These are phyloP conservation scores for Penicillium crustosum DNA, from an alignment of 2,329 filamentous ascomycete genomes.

Conservation along the genomic window DNA sequence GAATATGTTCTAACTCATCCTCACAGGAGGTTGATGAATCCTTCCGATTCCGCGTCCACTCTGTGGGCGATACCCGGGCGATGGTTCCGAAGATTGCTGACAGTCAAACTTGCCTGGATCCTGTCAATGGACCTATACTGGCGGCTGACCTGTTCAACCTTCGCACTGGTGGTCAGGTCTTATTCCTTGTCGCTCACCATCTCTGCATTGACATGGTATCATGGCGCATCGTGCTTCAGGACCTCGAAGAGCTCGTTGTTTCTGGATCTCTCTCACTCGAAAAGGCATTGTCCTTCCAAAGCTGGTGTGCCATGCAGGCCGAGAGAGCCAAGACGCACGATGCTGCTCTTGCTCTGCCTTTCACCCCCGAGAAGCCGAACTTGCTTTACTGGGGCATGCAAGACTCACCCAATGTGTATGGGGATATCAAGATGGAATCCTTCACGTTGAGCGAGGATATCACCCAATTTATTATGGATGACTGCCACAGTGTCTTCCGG, in stretches of 20 bases:
- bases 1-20: slow-evolving; percentile 11
- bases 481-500: slow-evolving; percentile 34
- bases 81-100: slow-evolving; percentile 32
- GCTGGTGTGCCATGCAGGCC: slow-evolving; percentile 38
- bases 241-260: slow-evolving; percentile 38
- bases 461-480: slow-evolving; percentile 34
- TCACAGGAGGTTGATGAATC: slow-evolving; percentile 33
- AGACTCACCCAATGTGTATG: slow-evolving; percentile 34
- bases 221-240: slow-evolving; percentile 39
- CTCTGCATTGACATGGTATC: slow-evolving; percentile 35
- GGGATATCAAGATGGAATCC: slow-evolving; percentile 35
- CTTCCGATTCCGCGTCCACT: slow-evolving; percentile 34
- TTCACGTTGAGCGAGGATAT: slow-evolving; percentile 36
- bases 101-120: slow-evolving; percentile 35
- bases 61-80: slow-evolving; percentile 22
- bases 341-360: slow-evolving; percentile 24
- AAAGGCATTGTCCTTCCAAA: slow-evolving; percentile 41
- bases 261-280: slow-evolving; percentile 34
- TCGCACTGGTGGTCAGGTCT: slow-evolving; percentile 31
- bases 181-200: slow-evolving; percentile 34
- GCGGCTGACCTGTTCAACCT: slow-evolving; percentile 42
- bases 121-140: slow-evolving; percentile 38
- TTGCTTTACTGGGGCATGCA: slow-evolving; percentile 41
- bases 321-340: slow-evolving; percentile 27
- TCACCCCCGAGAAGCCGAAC: slow-evolving; percentile 33